Base-by-base conservation (phyloP, 1,284 basidiomycete genomes). In the Leccinum subfulvum region DNA sequence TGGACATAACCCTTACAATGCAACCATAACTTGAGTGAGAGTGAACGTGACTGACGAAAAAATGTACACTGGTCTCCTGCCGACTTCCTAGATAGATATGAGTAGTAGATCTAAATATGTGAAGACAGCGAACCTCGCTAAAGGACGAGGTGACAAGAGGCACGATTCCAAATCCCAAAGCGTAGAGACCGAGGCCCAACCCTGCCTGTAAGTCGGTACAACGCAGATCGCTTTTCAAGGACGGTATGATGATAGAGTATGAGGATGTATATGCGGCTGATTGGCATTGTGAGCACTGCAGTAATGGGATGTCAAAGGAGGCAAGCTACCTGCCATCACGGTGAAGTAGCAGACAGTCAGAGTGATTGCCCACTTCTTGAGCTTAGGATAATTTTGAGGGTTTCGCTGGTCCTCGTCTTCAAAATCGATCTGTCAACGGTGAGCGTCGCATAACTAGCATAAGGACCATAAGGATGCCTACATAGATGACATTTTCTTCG, bases 61-160 rank as follows among this genome's bases (percentile, higher is more conserved):
- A 35, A 84, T 69, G 61, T 82, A 85, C 33, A 83, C 71, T 53
- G 78, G 79, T 37, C 77, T 77, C 49, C 84, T 67, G 0, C 84
- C 84, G 57, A 81, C 76, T 65, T 84, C 84, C 71, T 71, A 35
- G 4, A 56, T 8, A 3, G 6, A 49, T 14, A 5, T 65, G 53
- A 64, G 52, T 4, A 9, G 5, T 9, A 4, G 47, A 33, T n/a
- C 4, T 37, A 39, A 9, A 4, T 9, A 52, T 35, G 28, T 13
- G 1, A 37, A 7, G 16, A 51, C 2, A 9, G 13, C 63, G n/a
- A 18, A 74, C 70, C 68, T 85, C 84, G 21, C 78, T 78, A 4
- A 84, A 74, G 5, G 84, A 79, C 9, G 81, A 80, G 13, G 78
- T 71, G 6, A 82, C 65, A 23, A 85, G 68, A 0, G 84, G 84